Evolutionary conservation across 331 rosid species (phyloP).

Genomic region (Phaseolus coccineus): DNA sequence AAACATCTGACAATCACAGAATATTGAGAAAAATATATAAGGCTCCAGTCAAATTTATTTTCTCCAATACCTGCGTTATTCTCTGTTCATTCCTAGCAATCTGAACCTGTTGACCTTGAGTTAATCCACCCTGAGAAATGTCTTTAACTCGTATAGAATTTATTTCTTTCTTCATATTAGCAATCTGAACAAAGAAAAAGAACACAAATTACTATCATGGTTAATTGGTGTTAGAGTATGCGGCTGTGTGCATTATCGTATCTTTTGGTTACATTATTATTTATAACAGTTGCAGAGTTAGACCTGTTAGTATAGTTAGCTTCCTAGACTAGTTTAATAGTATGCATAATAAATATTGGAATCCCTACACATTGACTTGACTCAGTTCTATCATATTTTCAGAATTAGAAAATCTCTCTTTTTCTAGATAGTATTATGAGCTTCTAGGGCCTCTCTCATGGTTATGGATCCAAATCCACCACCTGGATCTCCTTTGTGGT

Average conservation of each 20-base stretch:
- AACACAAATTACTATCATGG: conserved; percentile 34
- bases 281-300: background rate
- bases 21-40: conserved; percentile 30
- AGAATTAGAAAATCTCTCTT: background rate
- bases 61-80: conserved; percentile 73
- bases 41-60: conserved; percentile 25
- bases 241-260: background rate
- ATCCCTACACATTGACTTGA: background rate
- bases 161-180: conserved; percentile 97
- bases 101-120: conserved; percentile 98
- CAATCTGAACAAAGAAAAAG: conserved; percentile 59
- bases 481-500: background rate
- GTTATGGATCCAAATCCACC: background rate
- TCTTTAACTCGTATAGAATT: conserved; percentile 94
- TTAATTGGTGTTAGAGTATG: conserved; percentile 1
- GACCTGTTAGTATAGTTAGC: background rate
- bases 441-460: background rate
- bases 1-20: conserved; percentile 32
- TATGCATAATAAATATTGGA: background rate
- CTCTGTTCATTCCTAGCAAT: conserved; percentile 98
- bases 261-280: background rate
- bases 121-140: conserved; percentile 95
- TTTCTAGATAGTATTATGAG: background rate
- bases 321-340: background rate
- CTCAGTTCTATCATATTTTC: background rate